Percentiles rank a stretch among this genome's conserved stretches.
phyloP scores from a whole-genome alignment of 2,329 filamentous ascomycete genomes.

The Cladosporium sp. region DNA sequence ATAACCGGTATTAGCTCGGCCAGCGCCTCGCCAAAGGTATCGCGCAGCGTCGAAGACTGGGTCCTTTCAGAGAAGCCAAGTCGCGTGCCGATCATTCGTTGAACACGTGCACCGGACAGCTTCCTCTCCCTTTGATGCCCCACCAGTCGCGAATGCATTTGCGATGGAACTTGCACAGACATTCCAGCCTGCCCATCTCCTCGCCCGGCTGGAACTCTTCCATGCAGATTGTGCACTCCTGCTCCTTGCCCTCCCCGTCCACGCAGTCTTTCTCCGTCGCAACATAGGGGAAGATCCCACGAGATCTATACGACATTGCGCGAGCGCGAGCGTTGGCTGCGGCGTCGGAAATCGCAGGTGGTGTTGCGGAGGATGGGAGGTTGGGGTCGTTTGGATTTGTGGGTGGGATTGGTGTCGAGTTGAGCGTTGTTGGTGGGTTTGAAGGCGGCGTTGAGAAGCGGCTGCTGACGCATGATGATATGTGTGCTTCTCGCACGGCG shows the following conservation, averaged over 20 bases:
- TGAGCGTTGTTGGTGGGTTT: slow-evolving; percentile 14
- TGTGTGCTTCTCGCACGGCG: slow-evolving; percentile 37
- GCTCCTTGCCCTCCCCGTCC: slow-evolving; percentile 45
- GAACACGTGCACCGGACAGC: slow-evolving; percentile 55
- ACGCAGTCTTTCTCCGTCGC: slow-evolving; percentile 60
- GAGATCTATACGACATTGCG: slow-evolving; percentile 29
- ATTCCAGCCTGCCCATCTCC: slow-evolving; percentile 54
- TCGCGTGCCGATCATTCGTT: slow-evolving; percentile 24
- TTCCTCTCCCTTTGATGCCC: slow-evolving; percentile 48
- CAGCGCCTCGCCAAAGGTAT: neutral
- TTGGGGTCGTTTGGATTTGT: slow-evolving; percentile 4
- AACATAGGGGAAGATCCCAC: slow-evolving; percentile 45
- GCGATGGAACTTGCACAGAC: slow-evolving; percentile 59
- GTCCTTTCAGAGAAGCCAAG: no score
- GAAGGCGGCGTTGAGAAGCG: slow-evolving; percentile 14
- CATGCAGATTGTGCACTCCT: slow-evolving; percentile 60
- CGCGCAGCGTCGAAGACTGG: neutral
- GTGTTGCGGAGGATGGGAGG: neutral
- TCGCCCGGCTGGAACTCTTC: slow-evolving; percentile 58
- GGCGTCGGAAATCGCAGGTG: slow-evolving; percentile 10
- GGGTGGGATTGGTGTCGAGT: slow-evolving; percentile 17
- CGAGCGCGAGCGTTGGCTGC: slow-evolving; percentile 16
- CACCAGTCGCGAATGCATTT: slow-evolving; percentile 57
- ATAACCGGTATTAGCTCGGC: no score
- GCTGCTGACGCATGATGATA: slow-evolving; percentile 30